These are phyloP conservation scores for Coffea canephora DNA, from an alignment of 257 asterid species.

Conservation along the genomic window DNA sequence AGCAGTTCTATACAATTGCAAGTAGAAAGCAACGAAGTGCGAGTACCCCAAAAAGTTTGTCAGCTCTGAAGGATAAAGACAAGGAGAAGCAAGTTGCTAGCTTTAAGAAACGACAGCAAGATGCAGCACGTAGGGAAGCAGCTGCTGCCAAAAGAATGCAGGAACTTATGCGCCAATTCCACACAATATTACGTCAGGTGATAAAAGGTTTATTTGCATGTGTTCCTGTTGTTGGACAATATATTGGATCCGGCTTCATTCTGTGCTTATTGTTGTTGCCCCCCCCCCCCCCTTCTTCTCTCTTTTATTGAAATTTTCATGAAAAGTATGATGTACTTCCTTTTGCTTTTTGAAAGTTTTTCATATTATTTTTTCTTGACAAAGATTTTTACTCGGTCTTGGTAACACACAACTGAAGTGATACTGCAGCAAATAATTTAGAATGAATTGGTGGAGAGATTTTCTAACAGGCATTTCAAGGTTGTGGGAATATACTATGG, in stretches of 20 bases:
- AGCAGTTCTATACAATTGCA: slow-evolving; percentile 60
- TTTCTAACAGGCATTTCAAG: neutral
- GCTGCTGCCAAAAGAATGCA: slow-evolving; percentile 86
- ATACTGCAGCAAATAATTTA: neutral
- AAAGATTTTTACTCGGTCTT: neutral
- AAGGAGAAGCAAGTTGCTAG: slow-evolving; percentile 47
- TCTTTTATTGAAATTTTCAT: neutral
- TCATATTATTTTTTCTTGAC: neutral
- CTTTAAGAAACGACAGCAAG: slow-evolving; percentile 65
- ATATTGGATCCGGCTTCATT: neutral
- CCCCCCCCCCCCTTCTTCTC: too few relatives aligned
- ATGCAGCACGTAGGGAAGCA: slow-evolving; percentile 59
- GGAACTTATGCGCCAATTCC: slow-evolving; percentile 74
- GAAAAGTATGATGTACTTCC: neutral
- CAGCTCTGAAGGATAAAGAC: slow-evolving; percentile 54
- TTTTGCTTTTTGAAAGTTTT: neutral
- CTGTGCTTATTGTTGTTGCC: neutral
- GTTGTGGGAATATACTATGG: too few relatives aligned
- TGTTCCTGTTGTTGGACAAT: neutral
- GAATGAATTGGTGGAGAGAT: neutral
- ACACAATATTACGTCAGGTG: slow-evolving; percentile 62
- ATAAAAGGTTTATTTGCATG: slow-evolving; percentile 1
- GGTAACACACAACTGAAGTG: neutral
- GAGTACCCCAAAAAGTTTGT: slow-evolving; percentile 45
- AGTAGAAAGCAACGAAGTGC: slow-evolving; percentile 40